These are phyloP conservation scores for Parvularia atlantis DNA, from an alignment of 78 protist genomes.

Conservation along the genomic window DNA sequence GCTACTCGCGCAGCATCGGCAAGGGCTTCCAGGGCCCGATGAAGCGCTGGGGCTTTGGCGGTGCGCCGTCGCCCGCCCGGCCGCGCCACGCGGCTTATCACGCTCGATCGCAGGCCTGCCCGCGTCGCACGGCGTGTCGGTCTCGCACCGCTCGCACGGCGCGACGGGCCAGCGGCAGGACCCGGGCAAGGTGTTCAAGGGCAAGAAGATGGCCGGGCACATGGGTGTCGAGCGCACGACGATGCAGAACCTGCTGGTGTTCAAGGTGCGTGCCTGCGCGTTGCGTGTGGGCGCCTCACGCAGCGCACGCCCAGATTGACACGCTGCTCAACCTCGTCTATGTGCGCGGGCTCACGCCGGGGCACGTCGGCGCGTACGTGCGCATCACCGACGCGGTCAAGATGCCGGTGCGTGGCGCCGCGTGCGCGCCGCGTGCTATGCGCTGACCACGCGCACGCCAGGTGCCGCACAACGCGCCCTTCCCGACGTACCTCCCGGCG, in stretches of 20 bases:
- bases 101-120: too few relatives aligned
- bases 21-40: constrained; percentile 35
- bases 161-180: not conserved
- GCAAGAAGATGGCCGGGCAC: constrained; percentile 33
- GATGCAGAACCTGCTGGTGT: not conserved
- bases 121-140: constrained; percentile 22
- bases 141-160: constrained; percentile 18
- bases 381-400: too few relatives aligned
- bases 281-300: too few relatives aligned
- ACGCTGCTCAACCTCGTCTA: not conserved
- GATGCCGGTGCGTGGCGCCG: too few relatives aligned
- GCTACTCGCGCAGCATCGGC: constrained; percentile 9
- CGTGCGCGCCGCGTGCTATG: too few relatives aligned
- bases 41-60: constrained; percentile 31
- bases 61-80: too few relatives aligned
- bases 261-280: too few relatives aligned
- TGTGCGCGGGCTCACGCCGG: constrained; percentile 8
- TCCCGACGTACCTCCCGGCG: too few relatives aligned
- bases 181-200: not conserved
- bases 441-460: too few relatives aligned
- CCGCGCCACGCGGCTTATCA: too few relatives aligned
- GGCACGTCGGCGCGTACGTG: not conserved
- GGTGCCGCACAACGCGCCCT: too few relatives aligned
- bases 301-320: too few relatives aligned
- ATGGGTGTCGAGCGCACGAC: constrained; percentile 21